Conservation (phyloP, 2,329 filamentous ascomycete species). For the Paracoccidioides lutzii region DNA sequence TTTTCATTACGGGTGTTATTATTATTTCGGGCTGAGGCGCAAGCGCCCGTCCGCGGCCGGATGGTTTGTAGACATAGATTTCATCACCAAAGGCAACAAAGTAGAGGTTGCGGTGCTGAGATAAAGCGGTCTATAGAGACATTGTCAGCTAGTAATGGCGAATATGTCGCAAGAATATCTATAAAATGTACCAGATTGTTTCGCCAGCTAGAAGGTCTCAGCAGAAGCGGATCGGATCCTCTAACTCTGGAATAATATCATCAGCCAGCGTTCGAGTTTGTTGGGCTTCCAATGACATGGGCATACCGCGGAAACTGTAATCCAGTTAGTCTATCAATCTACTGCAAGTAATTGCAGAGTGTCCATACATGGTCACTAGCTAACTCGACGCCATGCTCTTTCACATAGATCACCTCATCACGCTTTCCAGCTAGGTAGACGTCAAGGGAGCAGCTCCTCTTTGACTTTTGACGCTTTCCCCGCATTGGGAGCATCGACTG, state of each 20-base stretch:
- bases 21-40: conserved; percentile 28
- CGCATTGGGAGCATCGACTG: not conserved
- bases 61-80: conserved; percentile 35
- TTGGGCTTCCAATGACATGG: conserved; percentile 9
- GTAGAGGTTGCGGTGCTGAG: conserved; percentile 35
- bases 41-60: conserved; percentile 28
- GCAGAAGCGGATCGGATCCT: not conserved
- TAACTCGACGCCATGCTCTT: conserved; percentile 7
- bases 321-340: not conserved
- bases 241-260: not conserved
- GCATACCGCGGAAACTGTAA: conserved; percentile 18
- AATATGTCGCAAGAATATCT: not conserved
- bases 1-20: conserved; percentile 30
- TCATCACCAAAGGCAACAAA: conserved; percentile 31
- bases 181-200: conserved; percentile 29
- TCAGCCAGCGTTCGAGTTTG: not conserved
- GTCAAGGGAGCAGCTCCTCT: not conserved
- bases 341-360: not conserved
- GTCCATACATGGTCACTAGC: conserved; percentile 19
- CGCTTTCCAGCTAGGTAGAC: not conserved
- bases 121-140: conserved; percentile 27
- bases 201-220: conserved; percentile 21
- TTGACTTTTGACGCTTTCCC: too few relatives aligned
- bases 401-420: conserved; percentile 7
- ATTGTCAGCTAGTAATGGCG: conserved; percentile 3